Evolutionary conservation across 805 yeast genomes (phyloP), one percentile per base, ranked within the genome.

Genomic region (Metschnikowia henanensis): DNA sequence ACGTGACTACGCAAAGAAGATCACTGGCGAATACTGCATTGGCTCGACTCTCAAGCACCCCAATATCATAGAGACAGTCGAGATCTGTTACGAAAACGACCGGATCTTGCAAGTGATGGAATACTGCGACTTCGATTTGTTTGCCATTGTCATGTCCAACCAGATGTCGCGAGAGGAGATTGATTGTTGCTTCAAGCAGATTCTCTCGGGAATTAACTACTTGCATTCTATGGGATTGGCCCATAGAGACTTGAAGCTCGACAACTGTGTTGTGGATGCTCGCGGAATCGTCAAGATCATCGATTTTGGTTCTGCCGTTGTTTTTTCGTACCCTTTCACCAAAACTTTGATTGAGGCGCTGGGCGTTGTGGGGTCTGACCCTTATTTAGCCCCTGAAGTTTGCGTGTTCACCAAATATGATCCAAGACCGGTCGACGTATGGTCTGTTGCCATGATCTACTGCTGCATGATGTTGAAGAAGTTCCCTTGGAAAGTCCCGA

Each of bases 401-500:
- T 79, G 91, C 50, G 86, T 88, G 8, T 84, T 87, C 61, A 73
- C 80, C 53, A 83, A 84, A 49, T 90, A 90, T 59, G 95, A 87
- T 61, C 96, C 97, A 13, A 76, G 95, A 51, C 95, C 97, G 0
- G 95, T 90, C 6, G 97, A 90, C 68, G 80, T 90, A 35, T 90
- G 97, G 97, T 87, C 96, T 6, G 81, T 82, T 26, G 96, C 96
- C 7, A 88, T 90, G 47, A 87, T 90, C 37, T 87, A 86, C 65
- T 87, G 95, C 53, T 90, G 97, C 70, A 89, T 90, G 96, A 79
- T 87, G 46, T 72, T 90, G 62, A 84, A 88, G 60, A 86, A 89
- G 67, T 90, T 90, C 67, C 97, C 97, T 7, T 90, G 97, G 97
- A 89, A 88, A 60, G 87, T 88, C 6, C 97, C 97, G 7, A 84